These are phyloP conservation scores for Globisporangium paddicum DNA, from an alignment of 352 stramenopile genomes.

Conservation along the genomic window DNA sequence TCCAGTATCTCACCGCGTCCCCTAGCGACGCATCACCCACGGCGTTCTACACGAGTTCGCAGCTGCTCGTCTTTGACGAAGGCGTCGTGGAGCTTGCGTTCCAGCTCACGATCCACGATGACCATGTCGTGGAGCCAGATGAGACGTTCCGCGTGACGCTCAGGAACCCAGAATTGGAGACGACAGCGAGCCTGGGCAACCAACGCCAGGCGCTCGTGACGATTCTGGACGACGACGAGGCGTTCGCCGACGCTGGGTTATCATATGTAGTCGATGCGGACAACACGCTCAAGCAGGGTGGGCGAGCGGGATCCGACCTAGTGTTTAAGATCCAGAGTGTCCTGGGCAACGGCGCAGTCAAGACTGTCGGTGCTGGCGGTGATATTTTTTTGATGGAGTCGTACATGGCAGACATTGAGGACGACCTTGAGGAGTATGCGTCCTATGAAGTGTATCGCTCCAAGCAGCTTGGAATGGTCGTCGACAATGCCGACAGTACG, in stretches of 20 bases:
- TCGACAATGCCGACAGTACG: slow-evolving; percentile 25
- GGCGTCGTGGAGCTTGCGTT: slow-evolving; percentile 87
- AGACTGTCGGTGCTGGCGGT: slow-evolving; percentile 11
- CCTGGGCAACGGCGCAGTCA: slow-evolving; percentile 26
- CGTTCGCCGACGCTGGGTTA: slow-evolving; percentile 30
- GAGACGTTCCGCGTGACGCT: slow-evolving; percentile 67
- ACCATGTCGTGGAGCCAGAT: slow-evolving; percentile 64
- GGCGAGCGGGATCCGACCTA: slow-evolving; percentile 35
- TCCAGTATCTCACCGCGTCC: slow-evolving; percentile 81
- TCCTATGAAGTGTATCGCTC: slow-evolving; percentile 15
- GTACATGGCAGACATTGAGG: slow-evolving; percentile 19
- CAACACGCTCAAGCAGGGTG: slow-evolving; percentile 25
- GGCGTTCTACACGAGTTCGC: slow-evolving; percentile 83
- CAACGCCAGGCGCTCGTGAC: slow-evolving; percentile 61
- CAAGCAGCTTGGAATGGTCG: slow-evolving; percentile 18
- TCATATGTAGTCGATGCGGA: slow-evolving; percentile 29
- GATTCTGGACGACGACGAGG: slow-evolving; percentile 62
- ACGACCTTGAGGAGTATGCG: slow-evolving; percentile 6
- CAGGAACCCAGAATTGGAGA: slow-evolving; percentile 20
- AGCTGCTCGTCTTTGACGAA: slow-evolving; percentile 71
- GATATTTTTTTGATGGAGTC: slow-evolving; percentile 41
- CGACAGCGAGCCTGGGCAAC: slow-evolving; percentile 40
- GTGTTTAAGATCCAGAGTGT: slow-evolving; percentile 55
- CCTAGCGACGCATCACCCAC: slow-evolving; percentile 76
- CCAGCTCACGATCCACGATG: slow-evolving; percentile 90